Evolutionary conservation across 768 basidiomycete genomes (phyloP).

Genomic region (Ephemerocybe angulata): DNA sequence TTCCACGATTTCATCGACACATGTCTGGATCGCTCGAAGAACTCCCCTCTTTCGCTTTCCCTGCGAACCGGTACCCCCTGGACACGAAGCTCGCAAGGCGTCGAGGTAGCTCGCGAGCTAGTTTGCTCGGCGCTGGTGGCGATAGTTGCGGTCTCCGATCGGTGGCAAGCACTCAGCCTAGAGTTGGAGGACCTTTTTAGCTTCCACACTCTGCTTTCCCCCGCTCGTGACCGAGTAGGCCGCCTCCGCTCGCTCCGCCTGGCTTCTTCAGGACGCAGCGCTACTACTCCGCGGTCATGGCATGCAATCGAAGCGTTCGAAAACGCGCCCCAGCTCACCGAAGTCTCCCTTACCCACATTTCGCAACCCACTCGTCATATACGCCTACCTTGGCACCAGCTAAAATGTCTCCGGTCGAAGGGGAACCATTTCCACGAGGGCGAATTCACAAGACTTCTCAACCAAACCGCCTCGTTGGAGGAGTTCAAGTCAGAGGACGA

Average conservation of each 20-base stretch:
- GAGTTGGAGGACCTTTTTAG: conserved; percentile 10
- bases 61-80: conserved; percentile 10
- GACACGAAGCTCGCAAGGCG: background rate
- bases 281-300: conserved; percentile 1
- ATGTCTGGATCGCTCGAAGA: conserved; percentile 19
- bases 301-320: conserved; percentile 18
- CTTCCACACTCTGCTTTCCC: conserved; percentile 12
- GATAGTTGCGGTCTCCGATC: conserved; percentile 14
- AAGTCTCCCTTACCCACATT: conserved; percentile 13
- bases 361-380: conserved; percentile 16
- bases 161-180: conserved; percentile 20
- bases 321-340: conserved; percentile 17
- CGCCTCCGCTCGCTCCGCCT: conserved; percentile 16
- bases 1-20: conserved; percentile 16
- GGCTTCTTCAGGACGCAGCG: conserved; percentile 3
- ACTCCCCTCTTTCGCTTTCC: conserved; percentile 16
- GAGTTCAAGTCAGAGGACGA: conserved; percentile 19
- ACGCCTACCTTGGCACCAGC: conserved; percentile 21
- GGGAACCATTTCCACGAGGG: conserved; percentile 19
- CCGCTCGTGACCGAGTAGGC: conserved; percentile 11
- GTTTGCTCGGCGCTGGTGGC: conserved; percentile 9
- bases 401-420: conserved; percentile 17
- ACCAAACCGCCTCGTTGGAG: conserved; percentile 13
- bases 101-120: background rate
- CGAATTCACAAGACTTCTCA: conserved; percentile 21